These are phyloP conservation scores for Chenopodium formosanum DNA, from an alignment of 148 eudicot species.

Conservation along the genomic window DNA sequence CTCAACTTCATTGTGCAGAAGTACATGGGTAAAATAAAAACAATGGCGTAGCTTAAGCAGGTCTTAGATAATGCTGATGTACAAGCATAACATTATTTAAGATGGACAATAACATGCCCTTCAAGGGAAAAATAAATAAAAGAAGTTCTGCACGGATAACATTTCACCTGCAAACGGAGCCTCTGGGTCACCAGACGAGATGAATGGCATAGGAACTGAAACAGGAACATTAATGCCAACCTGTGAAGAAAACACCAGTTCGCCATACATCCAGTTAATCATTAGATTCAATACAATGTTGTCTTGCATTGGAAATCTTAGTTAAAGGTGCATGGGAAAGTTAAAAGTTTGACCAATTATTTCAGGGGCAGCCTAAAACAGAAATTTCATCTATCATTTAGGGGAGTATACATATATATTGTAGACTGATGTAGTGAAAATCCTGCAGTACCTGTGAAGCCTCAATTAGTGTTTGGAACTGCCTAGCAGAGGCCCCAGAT, in stretches of 20 bases:
- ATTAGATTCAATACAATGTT: background rate
- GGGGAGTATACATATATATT: background rate
- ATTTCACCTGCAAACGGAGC: constrained; percentile 49
- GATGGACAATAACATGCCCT: background rate
- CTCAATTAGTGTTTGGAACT: constrained; percentile 58
- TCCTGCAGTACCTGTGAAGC: constrained; percentile 50
- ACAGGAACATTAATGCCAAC: constrained; percentile 65
- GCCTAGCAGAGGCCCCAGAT: constrained; percentile 59
- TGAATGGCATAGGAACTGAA: constrained; percentile 53
- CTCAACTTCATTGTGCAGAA: background rate
- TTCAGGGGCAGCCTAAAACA: too few relatives aligned
- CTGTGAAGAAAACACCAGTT: constrained; percentile 24
- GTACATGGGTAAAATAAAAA: background rate
- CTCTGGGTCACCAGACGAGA: constrained; percentile 46
- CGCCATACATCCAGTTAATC: background rate
- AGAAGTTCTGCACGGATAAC: too few relatives aligned
- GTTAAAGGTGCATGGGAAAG: background rate
- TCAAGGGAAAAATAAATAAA: background rate
- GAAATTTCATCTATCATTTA: too few relatives aligned
- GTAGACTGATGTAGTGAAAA: background rate
- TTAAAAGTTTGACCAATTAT: background rate
- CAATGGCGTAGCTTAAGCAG: background rate
- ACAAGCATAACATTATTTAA: background rate
- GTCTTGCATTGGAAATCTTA: background rate
- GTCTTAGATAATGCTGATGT: background rate